Conservation (phyloP, 2,329 filamentous ascomycete species). For the Fusarium coicis region DNA sequence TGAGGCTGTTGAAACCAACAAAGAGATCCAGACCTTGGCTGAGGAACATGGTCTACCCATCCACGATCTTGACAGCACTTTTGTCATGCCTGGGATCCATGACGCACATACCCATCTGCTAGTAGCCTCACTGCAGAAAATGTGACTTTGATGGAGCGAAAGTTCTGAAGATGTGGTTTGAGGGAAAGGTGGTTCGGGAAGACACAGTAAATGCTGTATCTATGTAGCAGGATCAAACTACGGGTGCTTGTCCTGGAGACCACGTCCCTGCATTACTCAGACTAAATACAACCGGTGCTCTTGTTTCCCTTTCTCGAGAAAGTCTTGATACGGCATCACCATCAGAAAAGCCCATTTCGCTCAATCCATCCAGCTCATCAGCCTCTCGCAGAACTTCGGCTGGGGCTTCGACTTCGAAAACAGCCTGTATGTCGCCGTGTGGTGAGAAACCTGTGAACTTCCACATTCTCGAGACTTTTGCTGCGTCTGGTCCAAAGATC, state of each 20-base stretch:
- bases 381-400: neutral
- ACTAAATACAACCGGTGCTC: slow-evolving; percentile 1
- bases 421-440: slow-evolving; percentile 68
- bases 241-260: neutral
- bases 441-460: slow-evolving; percentile 60
- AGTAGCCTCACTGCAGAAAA: neutral
- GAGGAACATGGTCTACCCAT: neutral
- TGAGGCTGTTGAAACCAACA: neutral
- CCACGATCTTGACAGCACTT: neutral
- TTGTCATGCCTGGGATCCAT: neutral
- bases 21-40: neutral
- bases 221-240: neutral
- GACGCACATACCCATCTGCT: neutral
- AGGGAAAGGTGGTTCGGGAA: neutral
- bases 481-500: neutral
- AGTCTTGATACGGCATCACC: slow-evolving; percentile 10
- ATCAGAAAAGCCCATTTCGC: slow-evolving; percentile 24
- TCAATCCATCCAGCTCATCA: slow-evolving; percentile 14
- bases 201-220: neutral
- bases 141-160: neutral
- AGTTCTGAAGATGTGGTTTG: neutral
- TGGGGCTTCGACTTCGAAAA: slow-evolving; percentile 69
- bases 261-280: slow-evolving; percentile 1
- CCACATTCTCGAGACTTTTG: slow-evolving; percentile 36
- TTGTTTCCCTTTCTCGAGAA: slow-evolving; percentile 7